Evolutionary conservation across 148 eudicot genomes (phyloP).

Genomic region (Chenopodium quinoa): DNA sequence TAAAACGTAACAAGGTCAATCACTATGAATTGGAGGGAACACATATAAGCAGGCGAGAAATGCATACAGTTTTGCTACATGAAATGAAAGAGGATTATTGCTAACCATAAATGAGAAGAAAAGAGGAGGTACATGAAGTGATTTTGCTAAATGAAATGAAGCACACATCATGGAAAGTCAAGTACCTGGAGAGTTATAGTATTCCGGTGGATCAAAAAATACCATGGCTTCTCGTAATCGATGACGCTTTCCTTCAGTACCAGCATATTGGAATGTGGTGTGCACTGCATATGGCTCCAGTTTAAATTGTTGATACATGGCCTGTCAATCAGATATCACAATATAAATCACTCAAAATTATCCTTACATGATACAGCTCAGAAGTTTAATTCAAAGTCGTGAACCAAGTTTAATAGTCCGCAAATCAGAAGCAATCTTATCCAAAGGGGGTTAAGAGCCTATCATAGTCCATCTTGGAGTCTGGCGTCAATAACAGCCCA

Average conservation of each 20-base stretch:
- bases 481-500: background rate
- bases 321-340: conserved; percentile 42
- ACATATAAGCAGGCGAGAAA: background rate
- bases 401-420: background rate
- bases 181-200: conserved; percentile 72
- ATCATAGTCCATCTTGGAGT: background rate
- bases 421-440: conserved; percentile 4
- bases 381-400: background rate
- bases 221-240: conserved; percentile 88
- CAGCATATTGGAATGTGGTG: conserved; percentile 92
- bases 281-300: conserved; percentile 92
- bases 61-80: background rate
- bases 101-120: background rate
- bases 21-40: background rate
- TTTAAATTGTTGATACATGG: conserved; percentile 78
- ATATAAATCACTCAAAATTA: conserved; percentile 2
- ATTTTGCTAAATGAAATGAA: background rate
- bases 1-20: background rate
- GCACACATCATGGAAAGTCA: background rate
- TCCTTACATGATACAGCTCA: background rate
- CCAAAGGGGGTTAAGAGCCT: too few species aligned
- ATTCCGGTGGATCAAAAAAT: conserved; percentile 93
- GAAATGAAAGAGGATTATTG: background rate
- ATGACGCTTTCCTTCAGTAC: conserved; percentile 94
- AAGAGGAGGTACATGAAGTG: background rate